phyloP scores from a whole-genome alignment of 2,329 filamentous ascomycete species.

The Endothia cerciana region DNA sequence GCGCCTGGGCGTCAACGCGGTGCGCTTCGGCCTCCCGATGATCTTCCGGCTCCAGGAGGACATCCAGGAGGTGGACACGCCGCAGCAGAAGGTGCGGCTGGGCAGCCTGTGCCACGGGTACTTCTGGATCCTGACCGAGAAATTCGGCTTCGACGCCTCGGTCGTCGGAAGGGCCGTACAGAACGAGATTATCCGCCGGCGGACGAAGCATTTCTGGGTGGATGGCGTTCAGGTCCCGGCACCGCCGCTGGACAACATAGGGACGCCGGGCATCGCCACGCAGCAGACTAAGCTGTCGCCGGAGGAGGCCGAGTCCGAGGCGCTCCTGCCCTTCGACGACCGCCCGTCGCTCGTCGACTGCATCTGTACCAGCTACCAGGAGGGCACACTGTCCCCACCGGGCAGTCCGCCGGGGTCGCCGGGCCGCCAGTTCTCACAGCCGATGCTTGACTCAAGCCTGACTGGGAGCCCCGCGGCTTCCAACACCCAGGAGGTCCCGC shows the following conservation, averaged over 20 bases:
- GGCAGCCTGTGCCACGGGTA: slow-evolving; percentile 89
- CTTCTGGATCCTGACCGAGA: slow-evolving; percentile 77
- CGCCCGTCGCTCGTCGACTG: slow-evolving; percentile 72
- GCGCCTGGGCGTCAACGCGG: slow-evolving; percentile 81
- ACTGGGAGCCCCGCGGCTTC: slow-evolving; percentile 42
- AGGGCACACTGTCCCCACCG: slow-evolving; percentile 64
- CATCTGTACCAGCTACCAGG: slow-evolving; percentile 73
- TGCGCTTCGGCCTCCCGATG: slow-evolving; percentile 82
- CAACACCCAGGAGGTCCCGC: slow-evolving; percentile 62
- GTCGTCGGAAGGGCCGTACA: slow-evolving; percentile 71
- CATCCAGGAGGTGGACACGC: slow-evolving; percentile 67
- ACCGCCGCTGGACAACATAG: slow-evolving; percentile 64
- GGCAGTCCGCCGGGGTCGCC: slow-evolving; percentile 73
- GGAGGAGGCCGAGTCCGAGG: slow-evolving; percentile 62
- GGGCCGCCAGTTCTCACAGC: slow-evolving; percentile 64
- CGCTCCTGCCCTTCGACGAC: slow-evolving; percentile 76
- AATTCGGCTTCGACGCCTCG: slow-evolving; percentile 75
- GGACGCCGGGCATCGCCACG: slow-evolving; percentile 51
- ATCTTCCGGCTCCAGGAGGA: slow-evolving; percentile 86
- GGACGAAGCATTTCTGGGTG: slow-evolving; percentile 78
- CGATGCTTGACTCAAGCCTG: slow-evolving; percentile 58
- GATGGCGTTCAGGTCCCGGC: slow-evolving; percentile 74
- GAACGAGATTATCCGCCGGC: slow-evolving; percentile 75
- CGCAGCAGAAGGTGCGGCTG: slow-evolving; percentile 74
- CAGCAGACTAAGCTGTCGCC: slow-evolving; percentile 51